Evolutionary conservation across 352 stramenopile genomes (phyloP), one percentile per base, ranked within the genome.

Genomic region (Peronospora destructor): DNA sequence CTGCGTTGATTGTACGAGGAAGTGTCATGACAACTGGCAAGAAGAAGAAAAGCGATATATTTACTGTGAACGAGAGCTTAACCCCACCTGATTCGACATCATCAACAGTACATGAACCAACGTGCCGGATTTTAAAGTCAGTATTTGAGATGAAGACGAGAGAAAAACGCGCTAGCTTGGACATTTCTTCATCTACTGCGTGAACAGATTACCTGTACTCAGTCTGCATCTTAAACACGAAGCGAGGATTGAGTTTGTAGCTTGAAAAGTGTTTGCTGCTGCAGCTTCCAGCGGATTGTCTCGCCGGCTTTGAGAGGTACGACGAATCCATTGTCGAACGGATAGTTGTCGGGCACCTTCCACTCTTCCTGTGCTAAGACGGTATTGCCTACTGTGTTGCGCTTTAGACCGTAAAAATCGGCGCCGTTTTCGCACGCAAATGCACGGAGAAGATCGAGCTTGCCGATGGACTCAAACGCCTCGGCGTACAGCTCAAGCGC

Each of bases 401-500:
- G 78, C 35, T 91, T 78, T 6, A 99, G 63, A 4, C 91, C 93
- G 80, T 99, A 99, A 68, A 98, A 98, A 59, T 97, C 85, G 0
- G 94, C 91, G 16, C 96, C 97, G 61, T 97, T 84, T 56, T 95
- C 77, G 60, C 89, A 97, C 9, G 81, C 82, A 71, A 99, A 99
- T 29, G 78, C 85, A 59, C 97, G 84, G 33, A 99, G 71, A 34
- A 94, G 75, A 41, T 98, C 91, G 23, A 99, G 68, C 51, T 86
- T 85, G 41, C 83, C 91, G 19, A 88, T 82, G 21, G 66, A 65
- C 28, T 99, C 96, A 68, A 99, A 99, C 8, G 93, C 95, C 59
- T 98, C 90, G 1, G 94, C 92, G 68, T 99, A 99, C 53, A 99
- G 66, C 65, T 98, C 93, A 8, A 99, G 56, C 16, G 94, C 92